Evolutionary conservation across 371 early-diverging fungal species (phyloP).

Genomic region (Rhizopus stolonifer): DNA sequence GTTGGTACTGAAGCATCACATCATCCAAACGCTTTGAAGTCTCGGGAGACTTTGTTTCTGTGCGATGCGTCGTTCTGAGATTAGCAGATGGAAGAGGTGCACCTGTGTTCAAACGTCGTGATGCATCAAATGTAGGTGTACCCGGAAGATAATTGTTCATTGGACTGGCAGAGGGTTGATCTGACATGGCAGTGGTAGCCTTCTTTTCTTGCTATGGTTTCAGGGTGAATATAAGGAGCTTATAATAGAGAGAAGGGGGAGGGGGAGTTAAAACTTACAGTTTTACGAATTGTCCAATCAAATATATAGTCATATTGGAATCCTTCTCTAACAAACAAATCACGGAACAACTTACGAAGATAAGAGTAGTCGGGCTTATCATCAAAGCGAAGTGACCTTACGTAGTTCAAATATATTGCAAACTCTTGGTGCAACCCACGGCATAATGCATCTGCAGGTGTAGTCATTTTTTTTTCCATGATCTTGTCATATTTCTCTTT

Average conservation of each 20-base stretch:
- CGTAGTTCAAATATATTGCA: constrained; percentile 96
- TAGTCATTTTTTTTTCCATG: constrained; percentile 99
- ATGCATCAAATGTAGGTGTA: constrained; percentile 17
- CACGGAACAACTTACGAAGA: constrained; percentile 94
- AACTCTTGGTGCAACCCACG: constrained; percentile 96
- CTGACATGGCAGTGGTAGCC: background rate
- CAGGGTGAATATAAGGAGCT: background rate
- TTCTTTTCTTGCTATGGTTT: constrained; percentile 32
- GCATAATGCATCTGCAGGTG: constrained; percentile 94
- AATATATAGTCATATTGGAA: constrained; percentile 97
- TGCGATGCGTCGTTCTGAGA: constrained; percentile 27
- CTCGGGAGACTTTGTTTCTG: constrained; percentile 47
- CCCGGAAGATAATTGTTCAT: constrained; percentile 10
- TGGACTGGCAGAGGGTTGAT: constrained; percentile 3
- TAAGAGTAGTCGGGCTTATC: constrained; percentile 99
- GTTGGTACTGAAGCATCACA: constrained; percentile 53
- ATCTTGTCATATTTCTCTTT: constrained; percentile 99
- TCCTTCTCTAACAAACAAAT: constrained; percentile 93
- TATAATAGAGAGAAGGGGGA: background rate
- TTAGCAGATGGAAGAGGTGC: constrained; percentile 39
- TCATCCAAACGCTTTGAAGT: constrained; percentile 50
- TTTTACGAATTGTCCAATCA: constrained; percentile 88
- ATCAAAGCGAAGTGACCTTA: constrained; percentile 96
- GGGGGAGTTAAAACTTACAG: constrained; percentile 37
- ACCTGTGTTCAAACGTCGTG: constrained; percentile 19